Base-by-base conservation (phyloP, 495 filamentous ascomycete genomes). In the Amphirosellinia nigrospora region DNA sequence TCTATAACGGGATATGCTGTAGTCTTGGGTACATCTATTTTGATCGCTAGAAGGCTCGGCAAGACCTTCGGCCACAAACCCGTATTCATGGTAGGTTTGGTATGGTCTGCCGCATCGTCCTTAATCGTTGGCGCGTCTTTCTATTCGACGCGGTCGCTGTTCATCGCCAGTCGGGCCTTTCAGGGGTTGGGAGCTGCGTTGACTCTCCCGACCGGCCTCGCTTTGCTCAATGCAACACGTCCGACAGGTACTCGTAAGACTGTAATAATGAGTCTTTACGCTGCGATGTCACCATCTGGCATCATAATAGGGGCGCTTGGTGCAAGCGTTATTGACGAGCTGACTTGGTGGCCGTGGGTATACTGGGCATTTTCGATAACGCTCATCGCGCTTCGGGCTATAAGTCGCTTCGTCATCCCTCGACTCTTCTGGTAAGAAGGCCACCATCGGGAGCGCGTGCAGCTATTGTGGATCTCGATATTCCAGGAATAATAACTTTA, bases 21-120 rank as follows among this genome's bases (percentile, higher is more conserved):
- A 61, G 90, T 87, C 0, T 83, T 90, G 7, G 89, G 90, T 8
- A 88, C 87, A 1, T 91, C 91, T 68, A 89, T 92, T 62, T 78
- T 92, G 13, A 55, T 69, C 46, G 69, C 72, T 64, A 89, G 90
- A 7, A 82, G 90, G 15, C 77, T 91, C 4, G 90, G 91, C 0
- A 91, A 92, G 63, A 79, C 88, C 4, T 88, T 86, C 68, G 91
- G 91, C 15, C 86, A 91, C 74, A 88, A 89, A 60, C 78, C 80
- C 1, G 75, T 92, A 72, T 89, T 92, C 60, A 77, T 89, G 15
- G 68, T 83, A 23, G 90, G 89, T 0, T 90, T 85, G 69, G 56
- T 82, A n/a, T 92, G 89, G 90, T 87, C 88, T 55, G 78, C 82
- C 1, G 52, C 89, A 21, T 92, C 89, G 89, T 87, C 87, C 3